Evolutionary conservation across 169 alveolate species (phyloP).

Genomic region (Condylostoma magnum): DNA sequence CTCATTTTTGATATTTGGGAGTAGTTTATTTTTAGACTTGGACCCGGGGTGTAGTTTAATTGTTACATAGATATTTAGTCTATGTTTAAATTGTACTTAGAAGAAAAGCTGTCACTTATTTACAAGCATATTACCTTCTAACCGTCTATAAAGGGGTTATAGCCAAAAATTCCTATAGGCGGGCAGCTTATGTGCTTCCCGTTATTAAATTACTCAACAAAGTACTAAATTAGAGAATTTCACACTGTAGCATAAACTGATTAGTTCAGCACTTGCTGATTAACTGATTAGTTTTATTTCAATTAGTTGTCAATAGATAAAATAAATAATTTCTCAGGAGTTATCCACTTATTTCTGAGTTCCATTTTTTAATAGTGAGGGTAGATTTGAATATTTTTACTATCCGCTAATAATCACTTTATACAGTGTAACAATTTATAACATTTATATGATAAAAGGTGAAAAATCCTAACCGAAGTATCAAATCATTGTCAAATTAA

Average conservation of each 20-base stretch:
- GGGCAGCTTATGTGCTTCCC: slow-evolving; percentile 28
- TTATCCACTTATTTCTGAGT: neutral
- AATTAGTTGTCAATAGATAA: slow-evolving; percentile 14
- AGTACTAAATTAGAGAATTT: slow-evolving; percentile 22
- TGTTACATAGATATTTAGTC: slow-evolving; percentile 1
- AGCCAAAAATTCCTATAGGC: slow-evolving; percentile 14
- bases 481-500: too few relatives aligned
- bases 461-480: too few relatives aligned
- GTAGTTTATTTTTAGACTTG: slow-evolving; percentile 60
- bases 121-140: neutral
- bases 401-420: too few relatives aligned
- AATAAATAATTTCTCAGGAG: slow-evolving; percentile 22
- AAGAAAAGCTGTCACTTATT: neutral
- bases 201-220: slow-evolving; percentile 16
- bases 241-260: neutral
- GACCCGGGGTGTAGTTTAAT: slow-evolving; percentile 38
- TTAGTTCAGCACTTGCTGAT: slow-evolving; percentile 15
- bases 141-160: slow-evolving; percentile 10
- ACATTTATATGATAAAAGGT: too few relatives aligned
- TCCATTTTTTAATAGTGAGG: too few relatives aligned
- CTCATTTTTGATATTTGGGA: slow-evolving; percentile 48
- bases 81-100: neutral
- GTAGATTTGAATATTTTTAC: too few relatives aligned
- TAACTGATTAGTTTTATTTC: neutral
- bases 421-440: too few relatives aligned